Conservation (phyloP, 1,284 basidiomycete genomes). For the Leccinum angustisporum region DNA sequence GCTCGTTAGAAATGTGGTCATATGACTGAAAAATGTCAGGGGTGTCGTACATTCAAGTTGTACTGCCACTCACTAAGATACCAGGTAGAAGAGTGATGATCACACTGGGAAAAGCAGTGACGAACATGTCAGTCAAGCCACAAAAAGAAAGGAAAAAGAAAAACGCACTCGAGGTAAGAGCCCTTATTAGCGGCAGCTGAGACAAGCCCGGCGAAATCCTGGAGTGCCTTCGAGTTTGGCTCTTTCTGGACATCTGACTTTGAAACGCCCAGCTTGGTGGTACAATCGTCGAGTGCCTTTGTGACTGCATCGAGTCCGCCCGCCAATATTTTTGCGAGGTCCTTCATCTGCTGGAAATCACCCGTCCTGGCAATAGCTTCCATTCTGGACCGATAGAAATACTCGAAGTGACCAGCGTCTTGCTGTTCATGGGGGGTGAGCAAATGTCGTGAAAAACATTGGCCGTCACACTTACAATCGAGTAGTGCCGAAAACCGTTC, state of each 20-base stretch:
- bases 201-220: constrained; percentile 2
- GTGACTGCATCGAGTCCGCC: not conserved
- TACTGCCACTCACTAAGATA: constrained; percentile 4
- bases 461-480: constrained; percentile 8
- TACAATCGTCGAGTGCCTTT: not conserved
- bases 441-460: not conserved
- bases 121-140: not conserved
- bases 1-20: constrained; percentile 6
- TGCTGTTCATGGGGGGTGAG: not conserved
- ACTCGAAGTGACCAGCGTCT: constrained; percentile 11
- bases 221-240: not conserved
- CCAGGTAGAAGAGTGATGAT: constrained; percentile 16
- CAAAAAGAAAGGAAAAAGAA: not conserved
- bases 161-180: constrained; percentile 15
- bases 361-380: constrained; percentile 4
- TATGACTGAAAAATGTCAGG: constrained; percentile 7
- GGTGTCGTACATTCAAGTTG: not conserved
- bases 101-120: not conserved
- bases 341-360: constrained; percentile 6
- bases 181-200: not conserved
- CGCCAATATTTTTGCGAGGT: constrained; percentile 1
- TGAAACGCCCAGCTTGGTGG: constrained; percentile 6
- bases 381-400: constrained; percentile 11
- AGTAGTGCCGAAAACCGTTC: constrained; percentile 16
- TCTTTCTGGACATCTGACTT: not conserved